Evolutionary conservation across 2,329 filamentous ascomycete genomes (phyloP).

Genomic region (Alternaria conjuncta): DNA sequence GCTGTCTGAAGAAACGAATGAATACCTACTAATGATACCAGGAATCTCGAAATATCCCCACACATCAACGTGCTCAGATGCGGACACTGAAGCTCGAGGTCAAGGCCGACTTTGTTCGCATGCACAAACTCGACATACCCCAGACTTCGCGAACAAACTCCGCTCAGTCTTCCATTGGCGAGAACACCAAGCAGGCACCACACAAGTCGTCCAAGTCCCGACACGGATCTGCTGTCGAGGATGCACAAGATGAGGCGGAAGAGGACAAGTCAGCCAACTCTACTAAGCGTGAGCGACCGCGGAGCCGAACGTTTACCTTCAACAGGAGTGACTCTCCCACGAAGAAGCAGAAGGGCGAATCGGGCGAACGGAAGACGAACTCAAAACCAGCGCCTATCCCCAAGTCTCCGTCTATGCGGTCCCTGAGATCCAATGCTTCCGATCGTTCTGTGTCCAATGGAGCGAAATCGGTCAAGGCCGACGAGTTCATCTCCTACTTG

Average conservation of each 20-base stretch:
- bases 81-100: slow-evolving; percentile 84
- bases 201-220: slow-evolving; percentile 46
- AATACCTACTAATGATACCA: slow-evolving; percentile 55
- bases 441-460: slow-evolving; percentile 69
- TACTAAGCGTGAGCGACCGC: slow-evolving; percentile 58
- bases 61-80: slow-evolving; percentile 95
- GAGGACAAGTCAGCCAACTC: slow-evolving; percentile 30
- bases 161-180: slow-evolving; percentile 46
- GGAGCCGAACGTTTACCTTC: slow-evolving; percentile 81
- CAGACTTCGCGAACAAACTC: slow-evolving; percentile 56
- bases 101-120: slow-evolving; percentile 93
- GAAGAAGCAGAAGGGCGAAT: slow-evolving; percentile 75
- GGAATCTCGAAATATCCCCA: slow-evolving; percentile 90
- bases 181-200: slow-evolving; percentile 54
- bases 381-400: slow-evolving; percentile 76
- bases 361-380: slow-evolving; percentile 57
- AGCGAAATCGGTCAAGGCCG: slow-evolving; percentile 75
- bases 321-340: slow-evolving; percentile 73
- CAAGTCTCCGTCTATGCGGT: slow-evolving; percentile 65
- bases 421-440: slow-evolving; percentile 61
- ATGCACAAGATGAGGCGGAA: slow-evolving; percentile 14
- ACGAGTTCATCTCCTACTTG: slow-evolving; percentile 86
- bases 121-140: slow-evolving; percentile 73
- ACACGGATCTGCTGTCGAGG: slow-evolving; percentile 36
- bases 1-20: slow-evolving; percentile 32